phyloP scores from a whole-genome alignment of 2,329 filamentous ascomycete genomes.

The Venturia pyrina region DNA sequence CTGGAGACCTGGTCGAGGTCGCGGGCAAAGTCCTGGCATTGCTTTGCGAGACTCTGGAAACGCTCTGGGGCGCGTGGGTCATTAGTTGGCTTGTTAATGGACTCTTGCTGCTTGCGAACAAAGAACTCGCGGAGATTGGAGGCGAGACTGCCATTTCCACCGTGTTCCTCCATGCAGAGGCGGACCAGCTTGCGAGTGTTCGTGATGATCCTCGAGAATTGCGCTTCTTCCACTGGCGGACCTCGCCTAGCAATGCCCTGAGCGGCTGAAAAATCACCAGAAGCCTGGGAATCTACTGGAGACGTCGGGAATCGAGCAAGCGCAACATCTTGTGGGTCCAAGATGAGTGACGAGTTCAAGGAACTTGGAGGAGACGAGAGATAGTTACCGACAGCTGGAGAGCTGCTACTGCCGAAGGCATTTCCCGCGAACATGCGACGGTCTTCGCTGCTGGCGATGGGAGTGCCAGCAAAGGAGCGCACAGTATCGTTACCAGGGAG shows the following conservation, averaged over 20 bases:
- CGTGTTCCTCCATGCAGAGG: constrained; percentile 1
- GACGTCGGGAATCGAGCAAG: neutral
- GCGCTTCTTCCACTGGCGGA: neutral
- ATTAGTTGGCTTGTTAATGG: neutral
- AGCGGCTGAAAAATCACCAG: neutral
- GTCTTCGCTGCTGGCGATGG: neutral
- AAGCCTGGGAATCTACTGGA: neutral
- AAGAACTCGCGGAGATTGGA: neutral
- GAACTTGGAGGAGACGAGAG: neutral
- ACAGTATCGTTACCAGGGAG: neutral
- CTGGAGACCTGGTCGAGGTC: constrained; percentile 2
- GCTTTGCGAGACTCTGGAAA: neutral
- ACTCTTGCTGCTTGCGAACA: neutral
- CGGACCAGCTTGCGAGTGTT: neutral
- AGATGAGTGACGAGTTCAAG: neutral
- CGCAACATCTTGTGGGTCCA: neutral
- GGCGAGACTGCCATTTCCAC: neutral
- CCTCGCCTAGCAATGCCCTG: neutral
- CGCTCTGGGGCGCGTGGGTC: constrained; percentile 4
- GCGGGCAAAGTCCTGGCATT: constrained; percentile 1
- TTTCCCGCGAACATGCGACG: neutral
- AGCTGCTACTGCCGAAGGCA: neutral
- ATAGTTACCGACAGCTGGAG: neutral
- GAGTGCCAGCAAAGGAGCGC: neutral
- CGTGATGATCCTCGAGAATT: neutral